phyloP scores from a whole-genome alignment of 345 rosid genomes.

The Lepidium didymum region DNA sequence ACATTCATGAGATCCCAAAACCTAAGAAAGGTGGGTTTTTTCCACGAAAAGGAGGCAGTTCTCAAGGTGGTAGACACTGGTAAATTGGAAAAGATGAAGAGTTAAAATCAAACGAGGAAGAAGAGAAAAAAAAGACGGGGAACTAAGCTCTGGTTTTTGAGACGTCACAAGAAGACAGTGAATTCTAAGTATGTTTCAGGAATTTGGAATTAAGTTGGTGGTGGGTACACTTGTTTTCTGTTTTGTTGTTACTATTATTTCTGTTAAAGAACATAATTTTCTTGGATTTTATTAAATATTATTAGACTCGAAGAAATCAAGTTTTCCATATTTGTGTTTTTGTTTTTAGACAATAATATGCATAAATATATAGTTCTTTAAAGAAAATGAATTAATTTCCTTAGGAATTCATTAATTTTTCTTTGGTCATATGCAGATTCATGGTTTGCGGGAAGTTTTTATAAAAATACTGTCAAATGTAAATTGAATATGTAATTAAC shows the following conservation, averaged over 20 bases:
- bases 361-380: background rate
- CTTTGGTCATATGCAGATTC: slow-evolving; percentile 18
- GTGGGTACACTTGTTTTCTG: slow-evolving; percentile 29
- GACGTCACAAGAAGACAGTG: background rate
- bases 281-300: slow-evolving; percentile 20
- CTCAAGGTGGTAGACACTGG: slow-evolving; percentile 93
- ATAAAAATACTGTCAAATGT: background rate
- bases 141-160: slow-evolving; percentile 14
- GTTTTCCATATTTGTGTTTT: background rate
- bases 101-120: slow-evolving; percentile 4
- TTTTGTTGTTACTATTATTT: slow-evolving; percentile 10
- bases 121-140: slow-evolving; percentile 1
- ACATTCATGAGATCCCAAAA: slow-evolving; percentile 92
- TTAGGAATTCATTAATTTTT: background rate
- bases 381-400: background rate
- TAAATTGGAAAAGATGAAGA: slow-evolving; percentile 34
- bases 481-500: background rate
- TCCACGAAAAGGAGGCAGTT: slow-evolving; percentile 77
- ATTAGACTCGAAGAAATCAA: slow-evolving; percentile 2
- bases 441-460: background rate
- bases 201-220: slow-evolving; percentile 28
- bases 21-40: slow-evolving; percentile 81
- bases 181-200: slow-evolving; percentile 20
- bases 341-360: background rate
- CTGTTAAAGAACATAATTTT: slow-evolving; percentile 12